Conservation (phyloP, 176 grass and related monocot species). For the Paspalum notatum region DNA sequence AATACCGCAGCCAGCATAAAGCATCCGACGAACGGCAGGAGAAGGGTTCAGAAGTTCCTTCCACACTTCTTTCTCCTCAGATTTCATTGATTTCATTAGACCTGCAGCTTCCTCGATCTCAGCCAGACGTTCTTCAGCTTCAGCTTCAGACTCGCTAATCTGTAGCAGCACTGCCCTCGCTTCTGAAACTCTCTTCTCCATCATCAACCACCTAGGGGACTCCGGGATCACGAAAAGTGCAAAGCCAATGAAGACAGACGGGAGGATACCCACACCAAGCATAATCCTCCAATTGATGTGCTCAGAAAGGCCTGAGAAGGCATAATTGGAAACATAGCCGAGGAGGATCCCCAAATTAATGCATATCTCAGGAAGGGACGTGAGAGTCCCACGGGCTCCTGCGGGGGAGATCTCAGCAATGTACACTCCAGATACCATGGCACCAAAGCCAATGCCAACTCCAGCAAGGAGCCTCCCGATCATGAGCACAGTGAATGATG, state of each 20-base stretch:
- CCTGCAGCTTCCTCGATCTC: conserved; percentile 80
- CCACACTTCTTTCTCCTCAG: conserved; percentile 76
- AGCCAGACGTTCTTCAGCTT: conserved; percentile 67
- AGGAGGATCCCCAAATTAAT: conserved; percentile 93
- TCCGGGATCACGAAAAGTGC: conserved; percentile 85
- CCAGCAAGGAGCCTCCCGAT: conserved; percentile 81
- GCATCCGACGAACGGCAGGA: conserved; percentile 65
- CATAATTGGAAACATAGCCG: conserved; percentile 92
- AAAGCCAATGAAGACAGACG: conserved; percentile 84
- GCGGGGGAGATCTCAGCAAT: conserved; percentile 94
- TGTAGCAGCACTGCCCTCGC: conserved; percentile 62
- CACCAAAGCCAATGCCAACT: conserved; percentile 86
- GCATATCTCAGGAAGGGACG: conserved; percentile 89
- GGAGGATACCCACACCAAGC: conserved; percentile 84
- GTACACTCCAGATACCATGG: conserved; percentile 93
- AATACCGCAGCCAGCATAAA: conserved; percentile 77
- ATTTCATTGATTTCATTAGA: conserved; percentile 50
- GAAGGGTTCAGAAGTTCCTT: conserved; percentile 79
- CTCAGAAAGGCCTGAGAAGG: conserved; percentile 74
- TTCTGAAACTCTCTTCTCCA: conserved; percentile 75
- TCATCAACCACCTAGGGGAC: conserved; percentile 91
- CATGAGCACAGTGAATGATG: conserved; percentile 81
- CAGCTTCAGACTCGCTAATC: conserved; percentile 78
- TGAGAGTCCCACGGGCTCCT: conserved; percentile 71
- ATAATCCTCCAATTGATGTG: conserved; percentile 97